These are phyloP conservation scores for slime mould (Dictyostelium discoideum) DNA, from an alignment of 78 protist species.

Conservation along the genomic window dicty_2.7 NC_007088.5:5215501-5216000, in stretches of 20 bases:
- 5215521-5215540: slow-evolving; percentile 84
- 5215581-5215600: slow-evolving; percentile 85
- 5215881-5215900: slow-evolving; percentile 95
- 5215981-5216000: slow-evolving; percentile 91
- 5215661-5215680: slow-evolving; percentile 18
- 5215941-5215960: slow-evolving; percentile 97
- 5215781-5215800: neutral
- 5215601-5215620: slow-evolving; percentile 69
- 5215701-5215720: slow-evolving; percentile 1
- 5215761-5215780: slow-evolving; percentile 1
- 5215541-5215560: slow-evolving; percentile 23
- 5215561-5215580: slow-evolving; percentile 84
- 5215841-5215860: slow-evolving; percentile 82
- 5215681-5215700: slow-evolving; percentile 20
- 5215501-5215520: slow-evolving; percentile 78
- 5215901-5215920: slow-evolving; percentile 87
- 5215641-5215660: slow-evolving; percentile 42
- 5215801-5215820: slow-evolving; percentile 31
- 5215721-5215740: slow-evolving; percentile 35
- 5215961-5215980: slow-evolving; percentile 98
- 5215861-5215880: slow-evolving; percentile 94
- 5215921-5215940: slow-evolving; percentile 60
- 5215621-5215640: slow-evolving; percentile 36
- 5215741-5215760: slow-evolving; percentile 42
- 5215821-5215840: slow-evolving; percentile 33